Conservation (phyloP, 2,329 filamentous ascomycete species). For the Pestalotiopsis sp. region DNA sequence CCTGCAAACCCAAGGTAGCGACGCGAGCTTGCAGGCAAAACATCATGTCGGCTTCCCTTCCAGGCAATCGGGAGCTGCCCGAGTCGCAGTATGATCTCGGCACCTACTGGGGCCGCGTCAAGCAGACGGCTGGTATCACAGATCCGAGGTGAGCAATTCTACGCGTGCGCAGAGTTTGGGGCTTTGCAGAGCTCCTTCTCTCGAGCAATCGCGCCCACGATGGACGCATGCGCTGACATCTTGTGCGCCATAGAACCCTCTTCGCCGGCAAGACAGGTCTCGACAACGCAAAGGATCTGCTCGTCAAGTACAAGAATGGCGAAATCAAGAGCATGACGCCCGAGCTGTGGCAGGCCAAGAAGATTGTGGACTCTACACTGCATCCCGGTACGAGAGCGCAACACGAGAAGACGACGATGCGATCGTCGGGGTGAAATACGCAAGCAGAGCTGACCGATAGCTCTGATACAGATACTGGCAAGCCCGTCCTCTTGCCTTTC, state of each 20-base stretch:
- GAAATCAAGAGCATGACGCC: slow-evolving; percentile 80
- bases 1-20: not conserved
- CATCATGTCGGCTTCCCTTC: slow-evolving; percentile 66
- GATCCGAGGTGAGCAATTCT: slow-evolving; percentile 82
- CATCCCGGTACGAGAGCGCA: slow-evolving; percentile 73
- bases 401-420: not conserved
- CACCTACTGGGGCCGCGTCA: slow-evolving; percentile 94
- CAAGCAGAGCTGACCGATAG: slow-evolving; percentile 8
- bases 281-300: slow-evolving; percentile 80
- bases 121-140: slow-evolving; percentile 84
- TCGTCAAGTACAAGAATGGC: slow-evolving; percentile 86
- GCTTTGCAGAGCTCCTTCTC: not conserved
- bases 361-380: slow-evolving; percentile 93
- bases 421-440: not conserved
- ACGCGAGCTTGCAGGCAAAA: slow-evolving; percentile 14
- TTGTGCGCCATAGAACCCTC: slow-evolving; percentile 68
- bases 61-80: slow-evolving; percentile 78
- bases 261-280: slow-evolving; percentile 78
- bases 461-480: slow-evolving; percentile 73
- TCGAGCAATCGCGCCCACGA: not conserved
- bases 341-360: slow-evolving; percentile 94
- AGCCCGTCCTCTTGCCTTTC: slow-evolving; percentile 91
- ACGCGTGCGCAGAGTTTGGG: not conserved
- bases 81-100: slow-evolving; percentile 88
- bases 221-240: slow-evolving; percentile 1